phyloP scores from a whole-genome alignment of 768 basidiomycete species.

The Leccinum subgranulosum region DNA sequence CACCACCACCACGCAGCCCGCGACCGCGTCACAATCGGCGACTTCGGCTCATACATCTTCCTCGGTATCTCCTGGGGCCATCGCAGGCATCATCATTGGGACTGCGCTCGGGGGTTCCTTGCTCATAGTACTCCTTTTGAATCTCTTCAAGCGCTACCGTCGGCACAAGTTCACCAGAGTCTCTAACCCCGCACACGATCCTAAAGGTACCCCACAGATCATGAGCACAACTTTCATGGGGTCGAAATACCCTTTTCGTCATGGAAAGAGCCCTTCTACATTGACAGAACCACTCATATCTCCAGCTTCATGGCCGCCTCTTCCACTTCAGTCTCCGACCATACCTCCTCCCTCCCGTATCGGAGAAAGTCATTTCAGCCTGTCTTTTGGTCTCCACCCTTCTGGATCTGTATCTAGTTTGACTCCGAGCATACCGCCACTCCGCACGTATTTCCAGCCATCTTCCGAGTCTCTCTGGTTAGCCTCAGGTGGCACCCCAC shows the following conservation, averaged over 20 bases:
- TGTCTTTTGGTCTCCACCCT: not conserved
- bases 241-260: not conserved
- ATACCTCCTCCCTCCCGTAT: not conserved
- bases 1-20: slow-evolving; percentile 1
- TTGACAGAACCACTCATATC: slow-evolving; percentile 24
- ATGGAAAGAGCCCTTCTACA: slow-evolving; percentile 13
- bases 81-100: slow-evolving; percentile 25
- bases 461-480: not conserved
- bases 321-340: not conserved
- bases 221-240: not conserved
- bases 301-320: slow-evolving; percentile 7
- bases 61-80: slow-evolving; percentile 4
- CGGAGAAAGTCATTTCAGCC: slow-evolving; percentile 2
- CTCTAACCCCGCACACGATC: slow-evolving; percentile 7
- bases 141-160: slow-evolving; percentile 8
- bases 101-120: slow-evolving; percentile 11
- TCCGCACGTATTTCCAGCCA: not conserved
- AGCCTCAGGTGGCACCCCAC: not conserved
- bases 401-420: not conserved
- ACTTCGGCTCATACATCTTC: not conserved
- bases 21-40: not conserved
- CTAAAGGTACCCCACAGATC: not conserved
- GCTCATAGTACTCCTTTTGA: slow-evolving; percentile 10
- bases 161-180: slow-evolving; percentile 17
- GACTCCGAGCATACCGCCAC: slow-evolving; percentile 1